Evolutionary conservation across 176 grass and related monocot genomes (phyloP).

Genomic region (Paspalum vaginatum): DNA sequence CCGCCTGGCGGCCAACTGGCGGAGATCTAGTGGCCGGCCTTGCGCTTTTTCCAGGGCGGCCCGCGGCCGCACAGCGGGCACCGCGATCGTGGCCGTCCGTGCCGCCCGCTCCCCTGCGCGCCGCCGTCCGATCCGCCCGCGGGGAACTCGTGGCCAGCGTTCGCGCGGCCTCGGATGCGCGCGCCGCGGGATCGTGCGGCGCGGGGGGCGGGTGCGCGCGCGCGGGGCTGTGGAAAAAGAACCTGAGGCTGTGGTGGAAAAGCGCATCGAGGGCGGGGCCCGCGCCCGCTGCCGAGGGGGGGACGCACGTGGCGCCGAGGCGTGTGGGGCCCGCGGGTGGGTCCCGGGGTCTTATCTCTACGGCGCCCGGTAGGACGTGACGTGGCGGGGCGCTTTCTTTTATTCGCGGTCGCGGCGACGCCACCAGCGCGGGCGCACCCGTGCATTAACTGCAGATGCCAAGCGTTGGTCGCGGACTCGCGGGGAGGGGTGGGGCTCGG

Average conservation of each 20-base stretch:
- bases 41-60: slow-evolving; percentile 62
- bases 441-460: no score
- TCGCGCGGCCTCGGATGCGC: background rate
- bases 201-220: no score
- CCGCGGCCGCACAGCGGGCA: background rate
- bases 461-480: no score
- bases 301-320: background rate
- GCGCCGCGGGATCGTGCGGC: background rate
- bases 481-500: no score
- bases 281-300: background rate
- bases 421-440: no score
- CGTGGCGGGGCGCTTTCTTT: slow-evolving; percentile 28
- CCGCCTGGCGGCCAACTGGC: slow-evolving; percentile 56
- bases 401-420: slow-evolving; percentile 9
- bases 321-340: background rate
- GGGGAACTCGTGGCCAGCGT: slow-evolving; percentile 47
- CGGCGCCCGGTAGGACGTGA: slow-evolving; percentile 25
- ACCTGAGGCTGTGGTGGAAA: slow-evolving; percentile 58
- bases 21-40: slow-evolving; percentile 34
- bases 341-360: slow-evolving; percentile 18
- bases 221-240: background rate
- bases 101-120: background rate
- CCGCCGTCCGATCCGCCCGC: slow-evolving; percentile 10
- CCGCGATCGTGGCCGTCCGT: background rate
- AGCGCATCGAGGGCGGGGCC: slow-evolving; percentile 52